Base-by-base conservation (phyloP, 495 filamentous ascomycete genomes). In the Podospora appendiculata region DNA sequence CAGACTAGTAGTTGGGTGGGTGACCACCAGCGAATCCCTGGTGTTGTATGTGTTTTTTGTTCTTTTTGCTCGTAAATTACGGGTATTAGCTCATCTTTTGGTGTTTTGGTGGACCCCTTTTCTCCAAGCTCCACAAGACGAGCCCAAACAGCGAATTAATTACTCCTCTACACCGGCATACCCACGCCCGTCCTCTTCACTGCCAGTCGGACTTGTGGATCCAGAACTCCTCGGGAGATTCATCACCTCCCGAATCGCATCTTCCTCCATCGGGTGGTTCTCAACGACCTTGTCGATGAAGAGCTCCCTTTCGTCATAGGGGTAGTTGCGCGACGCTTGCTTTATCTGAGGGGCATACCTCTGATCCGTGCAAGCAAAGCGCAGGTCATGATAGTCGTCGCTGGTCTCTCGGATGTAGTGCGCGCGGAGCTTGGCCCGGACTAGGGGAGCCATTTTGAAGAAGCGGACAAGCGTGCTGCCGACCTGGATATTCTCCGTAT, bases 371-470 rank as follows among this genome's bases (percentile, higher is more conserved):
- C 41, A 44, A 19, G 18, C 41, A 18, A 44, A 44, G 3, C n/a
- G 41, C 41, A 44, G 18, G 41, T 44, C 41, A 16, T 19, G n/a
- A 16, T 44, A 44, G 17, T 44, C 41, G n/a, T 19, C 41, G n/a
- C 16, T 19, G n/a, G n/a, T 14, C n/a, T 19, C 41, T 16, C 41
- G 41, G n/a, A 16, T 19, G 12, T 53, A 48, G 0, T 40, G 38
- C 38, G 51, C 35, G 25, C 45, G 45, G 8, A 48, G 39, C 39
- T 53, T 53, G 6, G 45, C 40, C 45, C 32, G 34, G 10, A 53
- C 51, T 4, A 53, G 19, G 8, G 51, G 45, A 2, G 45, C 45
- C 9, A 53, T 19, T 3, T 36, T 44, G 1, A 53, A 14, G 45
- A 53, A 48, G 8, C 45, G 10, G 2, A 53, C 40, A n/a, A 25